Evolutionary conservation across 305 asterid species (phyloP).

Genomic region (Fraxinus paxiana): DNA sequence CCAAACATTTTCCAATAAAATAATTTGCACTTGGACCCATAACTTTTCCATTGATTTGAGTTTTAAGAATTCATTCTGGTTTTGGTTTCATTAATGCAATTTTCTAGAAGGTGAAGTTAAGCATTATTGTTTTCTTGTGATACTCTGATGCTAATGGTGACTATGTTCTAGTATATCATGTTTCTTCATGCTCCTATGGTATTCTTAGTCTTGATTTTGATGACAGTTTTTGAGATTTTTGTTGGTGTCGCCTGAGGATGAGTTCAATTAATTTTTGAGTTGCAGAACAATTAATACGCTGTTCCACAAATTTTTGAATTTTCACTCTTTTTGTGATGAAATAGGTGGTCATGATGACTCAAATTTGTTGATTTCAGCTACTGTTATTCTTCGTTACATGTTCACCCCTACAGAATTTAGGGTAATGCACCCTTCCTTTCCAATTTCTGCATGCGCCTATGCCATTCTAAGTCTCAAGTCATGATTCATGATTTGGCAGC

Average conservation of each 20-base stretch:
- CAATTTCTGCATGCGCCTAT: too few relatives aligned
- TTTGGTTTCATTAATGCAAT: constrained; percentile 1
- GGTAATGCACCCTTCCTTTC: too few relatives aligned
- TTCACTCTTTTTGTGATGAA: constrained; percentile 27
- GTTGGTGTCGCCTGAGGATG: neutral
- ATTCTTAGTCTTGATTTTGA: neutral
- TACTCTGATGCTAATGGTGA: constrained; percentile 1
- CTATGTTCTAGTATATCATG: neutral
- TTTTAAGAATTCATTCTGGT: neutral
- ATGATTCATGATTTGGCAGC: too few relatives aligned
- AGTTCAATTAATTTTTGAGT: neutral
- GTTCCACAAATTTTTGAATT: constrained; percentile 11
- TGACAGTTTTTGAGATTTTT: neutral
- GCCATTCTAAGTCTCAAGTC: too few relatives aligned
- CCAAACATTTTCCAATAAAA: too few relatives aligned
- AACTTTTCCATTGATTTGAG: neutral
- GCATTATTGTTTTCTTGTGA: neutral
- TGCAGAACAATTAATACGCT: neutral
- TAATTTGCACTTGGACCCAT: too few relatives aligned
- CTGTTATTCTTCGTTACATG: constrained; percentile 80
- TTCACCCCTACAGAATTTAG: constrained; percentile 70
- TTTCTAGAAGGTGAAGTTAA: neutral
- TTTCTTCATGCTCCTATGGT: neutral
- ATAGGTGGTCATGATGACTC: constrained; percentile 93
- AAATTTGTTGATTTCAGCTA: constrained; percentile 69